phyloP scores from a whole-genome alignment of 768 basidiomycete genomes.

The Pulveroboletus sp. region DNA sequence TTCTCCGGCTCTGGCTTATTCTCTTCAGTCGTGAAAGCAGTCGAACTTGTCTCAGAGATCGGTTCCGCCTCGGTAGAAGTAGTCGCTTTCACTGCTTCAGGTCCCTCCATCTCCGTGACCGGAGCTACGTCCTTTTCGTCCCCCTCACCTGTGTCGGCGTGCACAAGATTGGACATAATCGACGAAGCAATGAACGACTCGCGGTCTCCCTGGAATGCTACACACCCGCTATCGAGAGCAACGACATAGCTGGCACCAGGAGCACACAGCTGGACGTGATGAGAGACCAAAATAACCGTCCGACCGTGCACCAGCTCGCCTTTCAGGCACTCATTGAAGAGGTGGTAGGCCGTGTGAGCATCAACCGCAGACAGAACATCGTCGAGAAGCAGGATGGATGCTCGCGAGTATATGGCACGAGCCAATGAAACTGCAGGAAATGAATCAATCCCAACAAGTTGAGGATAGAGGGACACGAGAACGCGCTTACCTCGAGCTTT shows the following conservation, averaged over 20 bases:
- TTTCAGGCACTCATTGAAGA: constrained; percentile 73
- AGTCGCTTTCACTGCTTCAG: constrained; percentile 17
- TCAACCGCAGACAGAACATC: constrained; percentile 79
- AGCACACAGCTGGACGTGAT: constrained; percentile 86
- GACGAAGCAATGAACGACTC: constrained; percentile 65
- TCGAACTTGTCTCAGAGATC: constrained; percentile 42
- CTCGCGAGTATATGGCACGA: constrained; percentile 86
- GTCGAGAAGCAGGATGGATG: constrained; percentile 76
- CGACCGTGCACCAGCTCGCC: constrained; percentile 76
- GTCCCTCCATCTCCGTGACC: constrained; percentile 2
- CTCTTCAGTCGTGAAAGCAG: constrained; percentile 36
- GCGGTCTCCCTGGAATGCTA: constrained; percentile 66
- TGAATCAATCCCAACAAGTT: constrained; percentile 3
- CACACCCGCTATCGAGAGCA: constrained; percentile 65
- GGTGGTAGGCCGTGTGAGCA: constrained; percentile 78
- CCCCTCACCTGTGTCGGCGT: constrained; percentile 42
- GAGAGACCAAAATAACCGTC: constrained; percentile 87
- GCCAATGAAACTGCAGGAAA: constrained; percentile 56
- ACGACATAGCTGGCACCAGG: constrained; percentile 80
- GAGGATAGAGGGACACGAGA: background rate
- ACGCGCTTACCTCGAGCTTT: constrained; percentile 55
- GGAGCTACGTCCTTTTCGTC: constrained; percentile 41
- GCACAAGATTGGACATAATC: constrained; percentile 62
- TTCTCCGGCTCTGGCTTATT: constrained; percentile 38
- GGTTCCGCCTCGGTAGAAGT: constrained; percentile 21